Evolutionary conservation across 2,329 filamentous ascomycete genomes (phyloP).

Genomic region (Albifimbria verrucaria): DNA sequence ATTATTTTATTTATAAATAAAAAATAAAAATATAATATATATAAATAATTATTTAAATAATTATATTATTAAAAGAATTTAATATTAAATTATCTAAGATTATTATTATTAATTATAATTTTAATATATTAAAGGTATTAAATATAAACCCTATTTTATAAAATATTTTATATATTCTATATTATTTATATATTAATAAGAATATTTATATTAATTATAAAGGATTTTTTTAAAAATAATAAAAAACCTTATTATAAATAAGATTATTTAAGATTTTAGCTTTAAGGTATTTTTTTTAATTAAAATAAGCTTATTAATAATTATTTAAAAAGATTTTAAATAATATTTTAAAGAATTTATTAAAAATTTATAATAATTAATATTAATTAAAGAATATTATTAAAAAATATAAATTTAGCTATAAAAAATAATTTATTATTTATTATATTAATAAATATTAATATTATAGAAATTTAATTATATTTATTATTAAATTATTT

Average conservation of each 20-base stretch:
- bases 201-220: conserved; percentile 1
- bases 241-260: conserved; percentile 2
- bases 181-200: not conserved
- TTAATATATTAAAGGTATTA: not conserved
- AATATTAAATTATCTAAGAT: not conserved
- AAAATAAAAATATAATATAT: not conserved
- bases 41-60: not conserved
- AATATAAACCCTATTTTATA: conserved; percentile 1
- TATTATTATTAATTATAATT: not conserved
- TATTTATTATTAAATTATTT: not conserved
- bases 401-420: conserved; percentile 1
- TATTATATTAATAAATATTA: conserved; percentile 2
- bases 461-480: conserved; percentile 4
- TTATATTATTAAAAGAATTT: not conserved
- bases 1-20: conserved; percentile 1
- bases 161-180: not conserved
- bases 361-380: not conserved
- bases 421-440: conserved; percentile 5
- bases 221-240: conserved; percentile 1
- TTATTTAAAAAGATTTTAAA: not conserved
- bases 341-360: not conserved
- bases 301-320: conserved; percentile 1
- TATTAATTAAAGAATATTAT: not conserved
- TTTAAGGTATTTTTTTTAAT: conserved; percentile 4
- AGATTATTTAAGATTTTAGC: not conserved